These are phyloP conservation scores for Elongisporangium undulatum DNA, from an alignment of 352 stramenopile species.

Conservation along the genomic window DNA sequence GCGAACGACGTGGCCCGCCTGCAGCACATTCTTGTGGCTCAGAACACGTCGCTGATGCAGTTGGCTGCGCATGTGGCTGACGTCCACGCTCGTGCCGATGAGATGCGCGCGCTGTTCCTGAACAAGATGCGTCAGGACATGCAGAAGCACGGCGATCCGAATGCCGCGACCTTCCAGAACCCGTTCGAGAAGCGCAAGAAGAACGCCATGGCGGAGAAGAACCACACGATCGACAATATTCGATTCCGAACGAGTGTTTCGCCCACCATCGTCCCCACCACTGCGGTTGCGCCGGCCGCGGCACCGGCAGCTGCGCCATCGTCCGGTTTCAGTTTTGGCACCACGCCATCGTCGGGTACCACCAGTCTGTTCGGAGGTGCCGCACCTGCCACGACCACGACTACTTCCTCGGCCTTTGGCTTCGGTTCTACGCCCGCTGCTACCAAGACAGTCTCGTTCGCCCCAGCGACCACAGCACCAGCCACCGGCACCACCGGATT, in stretches of 20 bases:
- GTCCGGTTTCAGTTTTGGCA: constrained; percentile 44
- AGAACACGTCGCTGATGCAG: constrained; percentile 77
- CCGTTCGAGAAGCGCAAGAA: constrained; percentile 79
- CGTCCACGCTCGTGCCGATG: constrained; percentile 71
- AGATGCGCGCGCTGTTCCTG: constrained; percentile 67
- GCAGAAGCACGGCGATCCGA: constrained; percentile 52
- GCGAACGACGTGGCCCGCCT: constrained; percentile 30
- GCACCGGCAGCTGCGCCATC: constrained; percentile 12
- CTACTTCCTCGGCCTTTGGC: constrained; percentile 12
- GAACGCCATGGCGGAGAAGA: constrained; percentile 50
- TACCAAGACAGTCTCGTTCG: constrained; percentile 67
- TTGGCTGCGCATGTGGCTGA: constrained; percentile 67
- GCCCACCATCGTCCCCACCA: constrained; percentile 48
- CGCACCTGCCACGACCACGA: constrained; percentile 6
- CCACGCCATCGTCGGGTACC: constrained; percentile 9
- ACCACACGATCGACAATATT: constrained; percentile 67
- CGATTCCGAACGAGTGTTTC: constrained; percentile 72
- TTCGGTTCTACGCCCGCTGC: constrained; percentile 17
- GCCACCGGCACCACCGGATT: constrained; percentile 16
- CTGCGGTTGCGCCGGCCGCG: constrained; percentile 9
- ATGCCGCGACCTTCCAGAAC: constrained; percentile 58
- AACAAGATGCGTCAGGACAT: constrained; percentile 59
- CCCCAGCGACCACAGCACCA: constrained; percentile 20
- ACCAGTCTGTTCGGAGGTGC: constrained; percentile 41
- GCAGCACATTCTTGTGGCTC: constrained; percentile 70